These are phyloP conservation scores for Pseudofabraea citricarpa DNA, from an alignment of 2,329 filamentous ascomycete genomes.

Conservation along the genomic window DNA sequence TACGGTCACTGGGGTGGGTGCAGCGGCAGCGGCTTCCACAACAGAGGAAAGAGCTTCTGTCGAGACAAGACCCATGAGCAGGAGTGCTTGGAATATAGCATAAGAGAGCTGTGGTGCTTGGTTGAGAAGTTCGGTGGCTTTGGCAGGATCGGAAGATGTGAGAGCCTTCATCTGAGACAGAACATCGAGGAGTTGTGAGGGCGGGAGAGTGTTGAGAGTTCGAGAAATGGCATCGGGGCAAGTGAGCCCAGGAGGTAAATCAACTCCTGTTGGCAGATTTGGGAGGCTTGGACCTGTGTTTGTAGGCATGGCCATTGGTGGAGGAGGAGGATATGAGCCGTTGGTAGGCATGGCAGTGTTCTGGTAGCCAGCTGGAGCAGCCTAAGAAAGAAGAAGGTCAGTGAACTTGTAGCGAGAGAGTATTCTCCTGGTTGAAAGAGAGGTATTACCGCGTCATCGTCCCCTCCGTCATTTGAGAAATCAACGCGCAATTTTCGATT, in stretches of 20 bases:
- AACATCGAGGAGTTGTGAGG: slow-evolving; percentile 87
- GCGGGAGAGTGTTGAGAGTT: slow-evolving; percentile 80
- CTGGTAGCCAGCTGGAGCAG: too few relatives aligned
- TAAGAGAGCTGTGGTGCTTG: slow-evolving; percentile 91
- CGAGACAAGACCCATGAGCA: slow-evolving; percentile 90
- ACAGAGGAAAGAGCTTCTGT: slow-evolving; percentile 77
- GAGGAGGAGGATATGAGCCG: slow-evolving; percentile 16
- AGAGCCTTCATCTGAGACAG: slow-evolving; percentile 91
- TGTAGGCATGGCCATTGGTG: slow-evolving; percentile 28
- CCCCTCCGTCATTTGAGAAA: slow-evolving; percentile 83
- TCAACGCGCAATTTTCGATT: slow-evolving; percentile 91
- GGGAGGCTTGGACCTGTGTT: slow-evolving; percentile 56
- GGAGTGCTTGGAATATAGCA: slow-evolving; percentile 88
- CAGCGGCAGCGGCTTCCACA: slow-evolving; percentile 51
- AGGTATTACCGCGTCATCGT: slow-evolving; percentile 44
- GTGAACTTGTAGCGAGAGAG: too few relatives aligned
- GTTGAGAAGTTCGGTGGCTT: slow-evolving; percentile 79
- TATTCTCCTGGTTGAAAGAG: too few relatives aligned
- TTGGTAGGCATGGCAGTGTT: too few relatives aligned
- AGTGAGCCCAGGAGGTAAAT: slow-evolving; percentile 76
- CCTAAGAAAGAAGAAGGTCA: too few relatives aligned
- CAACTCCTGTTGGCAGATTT: slow-evolving; percentile 77
- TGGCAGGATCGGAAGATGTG: slow-evolving; percentile 73
- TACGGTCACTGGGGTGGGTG: slow-evolving; percentile 39
- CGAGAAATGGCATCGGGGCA: slow-evolving; percentile 89